Evolutionary conservation across 2,329 filamentous ascomycete genomes (phyloP).

Genomic region (Elsinoe necatrix): DNA sequence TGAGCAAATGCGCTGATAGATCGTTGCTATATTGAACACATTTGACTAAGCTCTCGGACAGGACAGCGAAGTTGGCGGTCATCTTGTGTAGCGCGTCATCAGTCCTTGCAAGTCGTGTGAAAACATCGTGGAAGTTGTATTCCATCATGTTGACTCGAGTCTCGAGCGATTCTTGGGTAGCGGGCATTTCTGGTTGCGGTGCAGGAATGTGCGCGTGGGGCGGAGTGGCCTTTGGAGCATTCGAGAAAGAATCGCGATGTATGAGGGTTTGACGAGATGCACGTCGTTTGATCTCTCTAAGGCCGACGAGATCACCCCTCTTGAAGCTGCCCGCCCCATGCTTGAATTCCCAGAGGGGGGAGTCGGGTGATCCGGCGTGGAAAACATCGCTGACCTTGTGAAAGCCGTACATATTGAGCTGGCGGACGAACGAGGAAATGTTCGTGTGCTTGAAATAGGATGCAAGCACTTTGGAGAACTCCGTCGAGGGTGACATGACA

Average conservation of each 20-base stretch:
- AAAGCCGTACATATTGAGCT: conserved; percentile 99
- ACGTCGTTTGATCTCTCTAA: conserved; percentile 90
- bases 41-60: conserved; percentile 71
- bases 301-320: conserved; percentile 78
- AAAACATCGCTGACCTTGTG: conserved; percentile 99
- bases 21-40: conserved; percentile 74
- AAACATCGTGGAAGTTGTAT: conserved; percentile 73
- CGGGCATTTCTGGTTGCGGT: conserved; percentile 38
- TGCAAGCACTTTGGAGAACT: conserved; percentile 95
- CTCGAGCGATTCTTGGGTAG: conserved; percentile 71
- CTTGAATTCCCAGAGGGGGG: conserved; percentile 96
- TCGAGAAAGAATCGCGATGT: conserved; percentile 77
- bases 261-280: conserved; percentile 90
- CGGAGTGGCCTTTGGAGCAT: conserved; percentile 67
- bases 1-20: conserved; percentile 64
- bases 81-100: conserved; percentile 77
- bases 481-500: conserved; percentile 94
- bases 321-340: conserved; percentile 97
- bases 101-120: conserved; percentile 63
- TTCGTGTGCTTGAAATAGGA: conserved; percentile 99
- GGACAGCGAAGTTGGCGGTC: conserved; percentile 69
- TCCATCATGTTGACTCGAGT: conserved; percentile 67
- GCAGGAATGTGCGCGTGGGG: conserved; percentile 51
- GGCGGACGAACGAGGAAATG: conserved; percentile 94
- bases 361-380: conserved; percentile 86